These are phyloP conservation scores for Bipolaris bicolor DNA, from an alignment of 2,329 filamentous ascomycete genomes.

Conservation along the genomic window DNA sequence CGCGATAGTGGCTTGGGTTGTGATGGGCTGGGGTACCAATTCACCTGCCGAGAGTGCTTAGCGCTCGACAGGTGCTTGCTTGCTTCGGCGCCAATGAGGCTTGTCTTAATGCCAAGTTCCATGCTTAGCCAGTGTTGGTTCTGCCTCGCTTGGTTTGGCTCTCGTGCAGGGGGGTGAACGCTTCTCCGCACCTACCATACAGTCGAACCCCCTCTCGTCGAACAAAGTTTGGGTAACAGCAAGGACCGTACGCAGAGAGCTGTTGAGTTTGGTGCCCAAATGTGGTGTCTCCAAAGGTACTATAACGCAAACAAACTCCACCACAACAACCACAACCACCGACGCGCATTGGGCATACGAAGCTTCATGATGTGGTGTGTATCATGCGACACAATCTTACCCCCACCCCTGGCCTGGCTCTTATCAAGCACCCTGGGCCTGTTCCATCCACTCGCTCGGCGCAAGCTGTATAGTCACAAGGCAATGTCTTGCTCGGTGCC, in stretches of 20 bases:
- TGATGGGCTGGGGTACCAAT: conserved; percentile 7
- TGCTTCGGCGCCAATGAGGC: conserved; percentile 13
- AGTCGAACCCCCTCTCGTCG: not conserved
- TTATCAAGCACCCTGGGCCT: conserved; percentile 31
- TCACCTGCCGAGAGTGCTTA: conserved; percentile 19
- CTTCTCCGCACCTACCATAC: conserved; percentile 1
- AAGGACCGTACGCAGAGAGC: not conserved
- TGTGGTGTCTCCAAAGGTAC: not conserved
- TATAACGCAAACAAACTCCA: conserved; percentile 1
- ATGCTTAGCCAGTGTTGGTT: conserved; percentile 8
- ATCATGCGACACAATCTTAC: conserved; percentile 16
- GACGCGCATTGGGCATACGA: conserved; percentile 24
- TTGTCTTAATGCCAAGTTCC: conserved; percentile 28
- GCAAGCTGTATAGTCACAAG: conserved; percentile 20
- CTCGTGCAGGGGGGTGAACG: conserved; percentile 6
- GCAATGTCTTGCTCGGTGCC: conserved; percentile 19
- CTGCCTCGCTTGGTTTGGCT: not conserved
- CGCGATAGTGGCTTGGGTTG: conserved; percentile 13
- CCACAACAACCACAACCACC: conserved; percentile 11
- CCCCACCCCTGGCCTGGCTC: conserved; percentile 21
- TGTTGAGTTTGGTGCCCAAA: not conserved
- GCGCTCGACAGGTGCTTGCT: conserved; percentile 10
- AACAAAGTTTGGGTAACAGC: conserved; percentile 1
- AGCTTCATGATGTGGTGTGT: conserved; percentile 20
- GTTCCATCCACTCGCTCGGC: conserved; percentile 25